These are phyloP conservation scores for Scheffersomyces lignicola DNA, from an alignment of 1,139 yeast genomes.

Conservation along the genomic window DNA sequence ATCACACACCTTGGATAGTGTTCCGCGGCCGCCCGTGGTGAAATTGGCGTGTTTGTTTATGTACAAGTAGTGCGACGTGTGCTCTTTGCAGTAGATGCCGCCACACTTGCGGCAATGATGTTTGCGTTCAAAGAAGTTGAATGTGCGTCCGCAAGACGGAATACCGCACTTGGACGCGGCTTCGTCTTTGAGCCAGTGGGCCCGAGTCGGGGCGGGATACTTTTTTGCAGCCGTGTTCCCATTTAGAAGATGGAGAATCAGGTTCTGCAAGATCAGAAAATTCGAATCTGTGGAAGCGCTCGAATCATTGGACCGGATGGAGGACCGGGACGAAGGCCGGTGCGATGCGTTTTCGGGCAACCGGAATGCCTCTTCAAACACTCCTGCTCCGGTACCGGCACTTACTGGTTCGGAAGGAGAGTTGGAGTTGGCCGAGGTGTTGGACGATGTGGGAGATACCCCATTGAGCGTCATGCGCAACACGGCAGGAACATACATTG, in stretches of 20 bases:
- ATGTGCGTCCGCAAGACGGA: constrained; percentile 54
- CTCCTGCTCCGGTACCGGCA: constrained; percentile 16
- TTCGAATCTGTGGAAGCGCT: constrained; percentile 31
- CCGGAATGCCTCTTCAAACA: constrained; percentile 8
- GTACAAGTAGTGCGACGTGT: constrained; percentile 53
- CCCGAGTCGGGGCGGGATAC: constrained; percentile 53
- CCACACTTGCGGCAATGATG: constrained; percentile 97
- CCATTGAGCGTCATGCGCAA: constrained; percentile 49
- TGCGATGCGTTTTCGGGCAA: background rate
- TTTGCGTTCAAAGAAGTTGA: constrained; percentile 79
- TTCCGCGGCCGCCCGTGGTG: constrained; percentile 74
- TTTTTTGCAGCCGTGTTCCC: background rate
- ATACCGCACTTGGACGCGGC: constrained; percentile 62
- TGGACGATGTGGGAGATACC: constrained; percentile 9
- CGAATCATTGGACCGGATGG: constrained; percentile 39
- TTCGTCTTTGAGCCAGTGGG: constrained; percentile 81
- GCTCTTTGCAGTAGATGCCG: constrained; percentile 79
- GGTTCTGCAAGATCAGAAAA: constrained; percentile 16
- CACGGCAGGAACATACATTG: constrained; percentile 89
- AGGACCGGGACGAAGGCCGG: constrained; percentile 21
- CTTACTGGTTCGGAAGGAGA: constrained; percentile 80
- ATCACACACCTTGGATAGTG: constrained; percentile 77
- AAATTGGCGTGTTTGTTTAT: constrained; percentile 72
- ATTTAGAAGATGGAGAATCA: background rate
- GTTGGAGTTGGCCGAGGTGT: constrained; percentile 12